Evolutionary conservation across 306 rosid species (phyloP), one percentile per base, ranked within the genome.

Genomic region (Acmispon strigosus): DNA sequence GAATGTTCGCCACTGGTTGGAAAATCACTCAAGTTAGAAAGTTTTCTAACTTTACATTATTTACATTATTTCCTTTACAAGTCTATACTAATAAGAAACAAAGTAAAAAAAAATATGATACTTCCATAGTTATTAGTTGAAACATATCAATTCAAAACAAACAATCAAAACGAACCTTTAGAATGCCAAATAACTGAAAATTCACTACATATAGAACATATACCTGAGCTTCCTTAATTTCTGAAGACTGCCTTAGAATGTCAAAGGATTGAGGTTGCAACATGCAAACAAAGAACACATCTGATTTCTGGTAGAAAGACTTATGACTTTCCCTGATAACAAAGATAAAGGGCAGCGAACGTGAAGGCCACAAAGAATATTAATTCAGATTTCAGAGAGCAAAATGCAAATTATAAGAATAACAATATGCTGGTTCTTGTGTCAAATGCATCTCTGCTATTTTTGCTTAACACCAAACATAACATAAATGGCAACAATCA

Each of bases 271-370:
- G 76, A n/a, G 97, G 96, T 70, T 62, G 80, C 75, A 93, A 69
- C 90, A 90, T 68, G 80, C 92, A 90, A 53, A 93, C 84, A 13
- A 90, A 84, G 66, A 90, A 80, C 74, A 93, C 44, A 73, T 88
- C 93, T 9, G 98, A 88, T 69, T 90, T 92, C 41, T 10, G 74
- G 58, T 82, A 93, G 85, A 81, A 88, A 13, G 96, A 76, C 63
- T 71, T 54, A 50, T 92, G 98, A 82, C 96, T 88, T 80, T 92
- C 85, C 91, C 98, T 92, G 88, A 70, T 69, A 68, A 52, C 66
- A 73, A 47, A 69, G 54, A 76, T 24, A 79, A 44, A 45, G 22
- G 34, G 62, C 37, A 3, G 50, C 19, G 43, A 48, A 58, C 34
- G 52, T 47, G 57, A 37, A 57, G 52, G 18, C 49, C 58, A 59